Percentiles rank a stretch among this genome's conserved stretches.
These are phyloP conservation scores for Boletales sp. DNA, from an alignment of 768 basidiomycete species.

Conservation along the genomic window DNA sequence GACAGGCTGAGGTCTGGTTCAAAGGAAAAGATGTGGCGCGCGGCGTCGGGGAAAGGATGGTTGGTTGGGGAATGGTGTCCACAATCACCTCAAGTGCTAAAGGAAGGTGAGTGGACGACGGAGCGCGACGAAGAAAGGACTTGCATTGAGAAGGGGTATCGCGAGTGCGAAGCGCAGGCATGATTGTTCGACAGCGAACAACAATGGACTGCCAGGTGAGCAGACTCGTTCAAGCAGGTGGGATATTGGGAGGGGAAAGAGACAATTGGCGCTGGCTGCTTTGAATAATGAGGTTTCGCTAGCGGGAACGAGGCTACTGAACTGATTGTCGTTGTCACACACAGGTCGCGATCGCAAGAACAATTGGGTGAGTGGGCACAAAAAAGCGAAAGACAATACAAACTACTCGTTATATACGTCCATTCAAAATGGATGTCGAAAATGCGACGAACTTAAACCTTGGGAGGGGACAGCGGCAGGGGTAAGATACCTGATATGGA, in stretches of 20 bases:
- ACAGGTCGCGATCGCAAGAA: constrained; percentile 42
- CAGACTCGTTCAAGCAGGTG: constrained; percentile 35
- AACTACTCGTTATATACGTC: constrained; percentile 51
- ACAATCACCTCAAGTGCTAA: constrained; percentile 75
- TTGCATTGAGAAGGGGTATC: constrained; percentile 58
- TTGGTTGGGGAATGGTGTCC: constrained; percentile 55
- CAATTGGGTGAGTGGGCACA: constrained; percentile 68
- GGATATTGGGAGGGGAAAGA: constrained; percentile 30
- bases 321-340: constrained; percentile 49
- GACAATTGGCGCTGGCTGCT: constrained; percentile 12
- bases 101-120: constrained; percentile 13
- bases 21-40: constrained; percentile 47
- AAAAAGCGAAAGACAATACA: constrained; percentile 55
- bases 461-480: constrained; percentile 18
- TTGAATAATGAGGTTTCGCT: constrained; percentile 42
- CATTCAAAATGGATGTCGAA: constrained; percentile 28
- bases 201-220: constrained; percentile 28
- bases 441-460: constrained; percentile 35
- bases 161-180: constrained; percentile 79
- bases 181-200: constrained; percentile 45
- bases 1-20: constrained; percentile 42
- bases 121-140: constrained; percentile 12
- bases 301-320: constrained; percentile 39
- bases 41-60: constrained; percentile 59
- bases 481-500: constrained; percentile 18